phyloP scores from a whole-genome alignment of 2,329 filamentous ascomycete genomes.

The Fusarium sp. region DNA sequence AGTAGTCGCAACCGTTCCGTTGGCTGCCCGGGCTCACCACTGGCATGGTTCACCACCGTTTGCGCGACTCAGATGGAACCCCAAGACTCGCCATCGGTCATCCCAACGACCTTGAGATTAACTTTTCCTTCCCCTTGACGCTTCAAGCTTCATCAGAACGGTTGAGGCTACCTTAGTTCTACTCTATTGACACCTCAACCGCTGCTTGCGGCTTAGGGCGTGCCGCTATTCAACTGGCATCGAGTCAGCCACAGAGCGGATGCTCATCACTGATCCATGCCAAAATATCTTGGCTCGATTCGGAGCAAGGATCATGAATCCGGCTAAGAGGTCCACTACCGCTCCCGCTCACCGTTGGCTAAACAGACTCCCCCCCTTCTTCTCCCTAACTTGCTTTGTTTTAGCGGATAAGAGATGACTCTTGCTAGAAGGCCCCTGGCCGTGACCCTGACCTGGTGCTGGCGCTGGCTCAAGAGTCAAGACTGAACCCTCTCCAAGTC shows the following conservation, averaged over 20 bases:
- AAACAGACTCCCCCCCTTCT: constrained; percentile 21
- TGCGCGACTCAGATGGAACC: constrained; percentile 25
- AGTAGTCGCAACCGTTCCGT: neutral
- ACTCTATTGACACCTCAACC: constrained; percentile 17
- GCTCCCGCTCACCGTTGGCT: constrained; percentile 42
- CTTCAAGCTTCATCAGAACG: constrained; percentile 18
- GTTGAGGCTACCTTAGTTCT: constrained; percentile 33
- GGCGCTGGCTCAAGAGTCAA: constrained; percentile 1
- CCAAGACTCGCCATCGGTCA: constrained; percentile 1
- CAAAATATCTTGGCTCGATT: constrained; percentile 33
- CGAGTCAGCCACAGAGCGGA: constrained; percentile 37
- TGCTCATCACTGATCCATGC: constrained; percentile 28
- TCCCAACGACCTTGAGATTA: constrained; percentile 2
- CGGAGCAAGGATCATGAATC: constrained; percentile 22
- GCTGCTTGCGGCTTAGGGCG: constrained; percentile 34
- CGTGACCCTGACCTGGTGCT: constrained; percentile 10
- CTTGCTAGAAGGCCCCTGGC: neutral
- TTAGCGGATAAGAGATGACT: constrained; percentile 1
- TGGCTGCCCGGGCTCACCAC: neutral
- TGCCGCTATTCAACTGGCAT: constrained; percentile 28
- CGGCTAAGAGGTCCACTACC: constrained; percentile 34
- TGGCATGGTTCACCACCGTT: constrained; percentile 6
- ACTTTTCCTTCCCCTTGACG: constrained; percentile 5
- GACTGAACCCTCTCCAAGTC: constrained; percentile 14
- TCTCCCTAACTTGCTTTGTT: neutral